Conservation (phyloP, 192 early-diverging fungal species). For the Coemansia sp. region DNA sequence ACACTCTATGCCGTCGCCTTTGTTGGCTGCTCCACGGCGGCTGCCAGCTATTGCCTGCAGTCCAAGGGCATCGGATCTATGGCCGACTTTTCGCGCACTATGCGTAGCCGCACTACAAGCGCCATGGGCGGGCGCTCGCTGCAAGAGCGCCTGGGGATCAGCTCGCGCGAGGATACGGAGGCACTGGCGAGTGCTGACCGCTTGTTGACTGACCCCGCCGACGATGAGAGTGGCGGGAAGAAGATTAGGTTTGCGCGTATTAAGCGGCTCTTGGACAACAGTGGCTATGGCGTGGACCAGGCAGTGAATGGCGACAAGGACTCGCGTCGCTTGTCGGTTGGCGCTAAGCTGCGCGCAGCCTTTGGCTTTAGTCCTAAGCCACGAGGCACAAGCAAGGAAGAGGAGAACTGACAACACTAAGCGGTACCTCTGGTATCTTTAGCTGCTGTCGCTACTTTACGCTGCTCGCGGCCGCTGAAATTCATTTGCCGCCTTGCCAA, state of each 20-base stretch:
- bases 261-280: constrained; percentile 21
- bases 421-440: no score
- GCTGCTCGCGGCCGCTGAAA: no score
- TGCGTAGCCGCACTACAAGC: constrained; percentile 13
- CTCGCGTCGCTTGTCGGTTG: constrained; percentile 24
- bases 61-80: constrained; percentile 18
- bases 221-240: constrained; percentile 25
- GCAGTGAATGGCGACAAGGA: background rate
- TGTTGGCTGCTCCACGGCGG: constrained; percentile 27
- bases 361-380: constrained; percentile 27
- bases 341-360: constrained; percentile 37
- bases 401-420: no score
- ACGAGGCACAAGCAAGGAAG: background rate
- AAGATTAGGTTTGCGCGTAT: constrained; percentile 34
- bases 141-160: constrained; percentile 15
- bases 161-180: constrained; percentile 17
- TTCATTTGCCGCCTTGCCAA: background rate
- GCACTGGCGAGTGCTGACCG: constrained; percentile 17
- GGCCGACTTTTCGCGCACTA: constrained; percentile 8
- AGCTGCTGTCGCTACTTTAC: no score
- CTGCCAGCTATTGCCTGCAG: constrained; percentile 35
- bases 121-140: constrained; percentile 13
- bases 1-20: constrained; percentile 44
- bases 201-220: constrained; percentile 11
- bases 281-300: background rate